A percentile compares a stretch with the other conserved stretches of the same genome.
Evolutionary conservation across 2,329 filamentous ascomycete species (phyloP).

Genomic region (Aphanoascus verrucosus): DNA sequence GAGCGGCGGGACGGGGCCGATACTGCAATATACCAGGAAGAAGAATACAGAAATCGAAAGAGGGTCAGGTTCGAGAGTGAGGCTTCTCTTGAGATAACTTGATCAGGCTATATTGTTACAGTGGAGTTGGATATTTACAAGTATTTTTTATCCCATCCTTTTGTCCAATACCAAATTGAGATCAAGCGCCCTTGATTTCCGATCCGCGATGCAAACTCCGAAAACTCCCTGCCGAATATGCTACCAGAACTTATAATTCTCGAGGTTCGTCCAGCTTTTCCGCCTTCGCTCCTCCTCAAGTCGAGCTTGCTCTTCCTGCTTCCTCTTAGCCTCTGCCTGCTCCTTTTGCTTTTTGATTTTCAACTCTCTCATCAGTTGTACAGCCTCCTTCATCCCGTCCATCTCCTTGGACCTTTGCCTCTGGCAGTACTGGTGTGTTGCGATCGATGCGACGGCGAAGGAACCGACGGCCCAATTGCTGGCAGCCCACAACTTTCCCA

Average conservation of each 20-base stretch:
- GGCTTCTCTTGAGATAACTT: background rate
- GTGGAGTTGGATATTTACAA: constrained; percentile 7
- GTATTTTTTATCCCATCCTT: background rate
- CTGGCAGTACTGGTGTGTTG: constrained; percentile 76
- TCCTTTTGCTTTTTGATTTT: constrained; percentile 53
- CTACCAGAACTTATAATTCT: constrained; percentile 41
- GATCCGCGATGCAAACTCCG: constrained; percentile 7
- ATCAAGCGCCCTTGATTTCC: background rate
- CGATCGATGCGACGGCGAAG: constrained; percentile 59
- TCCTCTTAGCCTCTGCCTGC: constrained; percentile 32
- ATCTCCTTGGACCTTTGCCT: constrained; percentile 62
- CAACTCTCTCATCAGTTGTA: constrained; percentile 69
- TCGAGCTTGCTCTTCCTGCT: constrained; percentile 26
- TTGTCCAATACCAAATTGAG: background rate
- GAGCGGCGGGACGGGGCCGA: constrained; percentile 38
- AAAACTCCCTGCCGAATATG: background rate
- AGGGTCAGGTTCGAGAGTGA: constrained; percentile 32
- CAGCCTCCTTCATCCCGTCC: constrained; percentile 71
- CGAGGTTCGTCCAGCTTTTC: constrained; percentile 35
- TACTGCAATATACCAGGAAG: constrained; percentile 20
- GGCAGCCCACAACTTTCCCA: constrained; percentile 53
- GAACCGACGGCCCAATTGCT: constrained; percentile 78
- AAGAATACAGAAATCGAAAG: constrained; percentile 27
- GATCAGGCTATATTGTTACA: constrained; percentile 7
- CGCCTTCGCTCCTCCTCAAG: constrained; percentile 29